Base-by-base conservation (phyloP, 2,329 filamentous ascomycete genomes). In the Paraphoma sp. region DNA sequence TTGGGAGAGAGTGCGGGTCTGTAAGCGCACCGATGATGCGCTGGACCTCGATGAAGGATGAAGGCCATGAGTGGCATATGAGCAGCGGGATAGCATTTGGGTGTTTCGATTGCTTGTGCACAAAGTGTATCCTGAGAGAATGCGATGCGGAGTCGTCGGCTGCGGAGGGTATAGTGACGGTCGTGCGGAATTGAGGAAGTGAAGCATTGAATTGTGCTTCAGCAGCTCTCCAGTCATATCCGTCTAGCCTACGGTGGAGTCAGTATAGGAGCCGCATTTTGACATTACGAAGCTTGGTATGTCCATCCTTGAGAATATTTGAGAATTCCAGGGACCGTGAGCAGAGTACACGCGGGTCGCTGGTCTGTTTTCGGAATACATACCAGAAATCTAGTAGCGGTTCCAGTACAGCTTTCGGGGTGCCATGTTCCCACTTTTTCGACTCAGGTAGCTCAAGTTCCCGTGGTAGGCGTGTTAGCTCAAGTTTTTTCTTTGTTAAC, bases 401-500 rank as follows among this genome's bases (percentile, higher is more conserved):
- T 72, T 90, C 88, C 51, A 90, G 78, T 44, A 83, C 81, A 29
- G 81, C 75, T 69, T 89, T 89, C 1, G 86, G 84, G 57, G 86
- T 82, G 1, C 79, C 79, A 17, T 75, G 69, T 76, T 83, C 85
- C 83, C 83, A 86, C 59, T 82, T 79, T 44, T 78, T 75, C 31
- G 80, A 80, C 54, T 77, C 80, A 2, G 82, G 78, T 8, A 82
- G 71, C 7, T 79, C 75, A 2, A 81, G 68, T 63, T 89, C 86
- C 64, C 86, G 84, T 41, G 88, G 88, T 30, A 90, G 75, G 55
- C 88, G 80, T 18, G 87, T 87, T 45, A 90, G 80, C 67, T 89
- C 86, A 9, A 91, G 80, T 72, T 91, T 91, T 71, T 86, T 84
- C 68, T 79, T 83, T 6, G 88, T 91, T 57, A 90, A 80, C 45